phyloP scores from a whole-genome alignment of 352 stramenopile genomes.

The Stephanocyclus meneghinianus region DNA sequence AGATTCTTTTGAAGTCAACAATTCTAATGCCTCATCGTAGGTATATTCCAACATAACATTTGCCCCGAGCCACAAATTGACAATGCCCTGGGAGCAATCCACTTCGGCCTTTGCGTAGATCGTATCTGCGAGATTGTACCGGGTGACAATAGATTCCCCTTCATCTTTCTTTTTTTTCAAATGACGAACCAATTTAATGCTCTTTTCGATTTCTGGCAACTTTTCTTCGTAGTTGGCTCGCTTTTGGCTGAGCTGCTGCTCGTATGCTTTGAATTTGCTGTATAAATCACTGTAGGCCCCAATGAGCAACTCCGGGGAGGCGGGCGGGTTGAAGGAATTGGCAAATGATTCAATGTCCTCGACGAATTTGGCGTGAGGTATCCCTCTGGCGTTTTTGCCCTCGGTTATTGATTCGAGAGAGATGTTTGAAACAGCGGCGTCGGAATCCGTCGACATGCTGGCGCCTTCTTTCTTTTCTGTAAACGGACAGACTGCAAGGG shows the following conservation, averaged over 20 bases:
- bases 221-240: conserved; percentile 60
- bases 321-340: conserved; percentile 69
- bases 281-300: conserved; percentile 81
- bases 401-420: conserved; percentile 76
- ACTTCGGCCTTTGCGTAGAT: conserved; percentile 93
- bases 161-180: conserved; percentile 83
- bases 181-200: conserved; percentile 84
- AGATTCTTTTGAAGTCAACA: conserved; percentile 82
- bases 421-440: conserved; percentile 42
- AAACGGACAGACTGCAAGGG: background rate
- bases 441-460: conserved; percentile 1
- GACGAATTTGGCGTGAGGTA: conserved; percentile 78
- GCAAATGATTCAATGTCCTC: conserved; percentile 78
- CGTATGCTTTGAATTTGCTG: conserved; percentile 82
- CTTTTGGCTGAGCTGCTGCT: conserved; percentile 64
- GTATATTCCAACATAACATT: conserved; percentile 97
- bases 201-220: conserved; percentile 86
- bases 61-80: conserved; percentile 96
- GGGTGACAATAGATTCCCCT: conserved; percentile 84
- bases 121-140: conserved; percentile 93
- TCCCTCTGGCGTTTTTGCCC: conserved; percentile 68
- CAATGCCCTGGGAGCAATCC: conserved; percentile 87
- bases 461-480: background rate
- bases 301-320: conserved; percentile 79
- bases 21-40: conserved; percentile 93